Percentiles rank a stretch among this genome's conserved stretches.
Conservation (phyloP, 805 yeast species). For the Starmerella roubikii region DNA sequence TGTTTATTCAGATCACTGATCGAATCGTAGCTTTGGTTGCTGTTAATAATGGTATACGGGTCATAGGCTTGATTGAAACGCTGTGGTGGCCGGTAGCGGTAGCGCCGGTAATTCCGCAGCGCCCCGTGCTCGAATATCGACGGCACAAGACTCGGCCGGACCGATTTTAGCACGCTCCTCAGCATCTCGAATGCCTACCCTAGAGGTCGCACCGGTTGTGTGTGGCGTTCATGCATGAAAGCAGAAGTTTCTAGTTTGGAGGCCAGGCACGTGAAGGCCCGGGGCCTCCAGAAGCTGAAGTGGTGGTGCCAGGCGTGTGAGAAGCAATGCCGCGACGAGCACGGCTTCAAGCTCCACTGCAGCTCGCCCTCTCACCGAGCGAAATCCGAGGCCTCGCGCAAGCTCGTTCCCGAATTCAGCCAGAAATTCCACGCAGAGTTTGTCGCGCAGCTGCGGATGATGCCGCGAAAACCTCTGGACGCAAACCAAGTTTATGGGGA, state of each 20-base stretch:
- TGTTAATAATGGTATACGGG: not conserved
- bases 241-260: too few relatives aligned
- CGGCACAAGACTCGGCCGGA: too few relatives aligned
- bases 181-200: too few relatives aligned
- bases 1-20: not conserved
- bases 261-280: constrained; percentile 62
- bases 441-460: constrained; percentile 41
- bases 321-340: constrained; percentile 91
- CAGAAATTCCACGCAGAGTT: constrained; percentile 50
- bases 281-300: constrained; percentile 72
- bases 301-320: constrained; percentile 84
- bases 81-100: not conserved
- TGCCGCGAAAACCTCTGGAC: constrained; percentile 68
- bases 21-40: not conserved
- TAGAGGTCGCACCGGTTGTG: too few relatives aligned
- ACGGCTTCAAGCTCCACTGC: constrained; percentile 88
- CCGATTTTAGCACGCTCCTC: too few relatives aligned
- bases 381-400: constrained; percentile 36
- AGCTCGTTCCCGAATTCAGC: constrained; percentile 47
- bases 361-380: constrained; percentile 64
- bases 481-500: constrained; percentile 87
- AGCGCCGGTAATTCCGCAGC: too few relatives aligned
- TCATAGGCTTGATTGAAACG: not conserved
- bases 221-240: too few relatives aligned
- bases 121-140: too few relatives aligned